A percentile compares a stretch with the other conserved stretches of the same genome.
These are phyloP conservation scores for Paraphaeosphaeria minitans DNA, from an alignment of 2,329 filamentous ascomycete genomes.

Conservation along the genomic window DNA sequence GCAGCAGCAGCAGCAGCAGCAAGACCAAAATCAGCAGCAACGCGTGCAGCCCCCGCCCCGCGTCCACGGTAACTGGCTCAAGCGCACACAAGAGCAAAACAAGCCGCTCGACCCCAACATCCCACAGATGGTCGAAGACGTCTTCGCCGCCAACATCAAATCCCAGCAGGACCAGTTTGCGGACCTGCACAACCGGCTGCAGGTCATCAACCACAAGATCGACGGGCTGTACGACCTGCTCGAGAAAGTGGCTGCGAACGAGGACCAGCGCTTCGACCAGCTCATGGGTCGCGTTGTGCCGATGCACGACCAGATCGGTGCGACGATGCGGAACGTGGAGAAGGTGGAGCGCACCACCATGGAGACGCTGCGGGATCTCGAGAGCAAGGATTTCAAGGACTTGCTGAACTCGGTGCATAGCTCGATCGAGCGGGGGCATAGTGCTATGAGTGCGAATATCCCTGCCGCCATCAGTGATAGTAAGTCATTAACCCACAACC, in stretches of 20 bases:
- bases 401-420: constrained; percentile 60
- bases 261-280: constrained; percentile 64
- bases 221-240: constrained; percentile 65
- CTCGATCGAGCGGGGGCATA: constrained; percentile 59
- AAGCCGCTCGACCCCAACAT: constrained; percentile 33
- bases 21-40: constrained; percentile 22
- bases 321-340: constrained; percentile 56
- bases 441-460: constrained; percentile 57
- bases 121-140: constrained; percentile 49
- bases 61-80: constrained; percentile 11
- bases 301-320: constrained; percentile 37
- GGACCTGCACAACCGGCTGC: constrained; percentile 84
- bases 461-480: constrained; percentile 56
- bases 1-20: constrained; percentile 27
- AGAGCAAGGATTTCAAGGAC: constrained; percentile 62
- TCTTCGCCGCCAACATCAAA: constrained; percentile 52
- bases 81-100: constrained; percentile 33
- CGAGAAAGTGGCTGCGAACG: constrained; percentile 55
- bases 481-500: no score
- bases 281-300: constrained; percentile 43
- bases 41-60: constrained; percentile 26
- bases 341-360: constrained; percentile 59
- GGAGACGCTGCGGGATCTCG: constrained; percentile 59
- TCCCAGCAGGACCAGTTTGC: constrained; percentile 68
- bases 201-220: constrained; percentile 72